These are phyloP conservation scores for Lavandula angustifolia DNA, from an alignment of 257 asterid genomes.

Conservation along the genomic window DNA sequence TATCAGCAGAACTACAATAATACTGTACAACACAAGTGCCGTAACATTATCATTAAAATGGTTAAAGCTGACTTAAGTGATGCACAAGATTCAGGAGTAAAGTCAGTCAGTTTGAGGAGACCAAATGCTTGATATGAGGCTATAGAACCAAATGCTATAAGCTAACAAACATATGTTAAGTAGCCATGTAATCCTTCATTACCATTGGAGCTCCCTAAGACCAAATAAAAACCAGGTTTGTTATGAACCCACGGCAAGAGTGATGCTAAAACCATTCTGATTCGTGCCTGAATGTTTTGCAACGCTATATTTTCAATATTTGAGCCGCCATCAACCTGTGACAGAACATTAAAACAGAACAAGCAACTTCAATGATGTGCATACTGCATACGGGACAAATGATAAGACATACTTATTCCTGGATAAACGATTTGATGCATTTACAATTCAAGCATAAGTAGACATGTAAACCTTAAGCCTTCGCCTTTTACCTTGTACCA, in stretches of 20 bases:
- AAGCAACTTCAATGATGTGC: conserved; percentile 20
- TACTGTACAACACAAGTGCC: conserved; percentile 53
- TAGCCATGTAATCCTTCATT: conserved; percentile 95
- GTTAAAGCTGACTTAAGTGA: conserved; percentile 13
- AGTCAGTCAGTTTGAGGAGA: conserved; percentile 16
- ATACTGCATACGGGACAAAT: conserved; percentile 1
- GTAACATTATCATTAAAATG: conserved; percentile 7
- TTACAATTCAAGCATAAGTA: conserved; percentile 8
- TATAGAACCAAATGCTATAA: conserved; percentile 14
- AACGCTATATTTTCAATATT: conserved; percentile 80
- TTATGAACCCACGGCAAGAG: conserved; percentile 96
- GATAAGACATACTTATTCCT: neutral
- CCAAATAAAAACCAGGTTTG: conserved; percentile 93
- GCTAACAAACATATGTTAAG: conserved; percentile 42
- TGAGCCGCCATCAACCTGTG: conserved; percentile 88
- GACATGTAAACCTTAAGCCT: conserved; percentile 4
- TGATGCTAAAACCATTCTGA: conserved; percentile 89
- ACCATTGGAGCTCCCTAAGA: conserved; percentile 93
- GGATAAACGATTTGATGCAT: conserved; percentile 12
- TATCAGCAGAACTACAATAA: conserved; percentile 98
- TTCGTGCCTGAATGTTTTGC: conserved; percentile 91
- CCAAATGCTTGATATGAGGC: conserved; percentile 16
- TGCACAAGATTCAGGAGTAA: conserved; percentile 4
- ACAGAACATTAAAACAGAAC: conserved; percentile 33
- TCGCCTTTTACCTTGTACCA: conserved; percentile 67